These are phyloP conservation scores for Psilocybe cyanescens DNA, from an alignment of 768 basidiomycete genomes.

Conservation along the genomic window DNA sequence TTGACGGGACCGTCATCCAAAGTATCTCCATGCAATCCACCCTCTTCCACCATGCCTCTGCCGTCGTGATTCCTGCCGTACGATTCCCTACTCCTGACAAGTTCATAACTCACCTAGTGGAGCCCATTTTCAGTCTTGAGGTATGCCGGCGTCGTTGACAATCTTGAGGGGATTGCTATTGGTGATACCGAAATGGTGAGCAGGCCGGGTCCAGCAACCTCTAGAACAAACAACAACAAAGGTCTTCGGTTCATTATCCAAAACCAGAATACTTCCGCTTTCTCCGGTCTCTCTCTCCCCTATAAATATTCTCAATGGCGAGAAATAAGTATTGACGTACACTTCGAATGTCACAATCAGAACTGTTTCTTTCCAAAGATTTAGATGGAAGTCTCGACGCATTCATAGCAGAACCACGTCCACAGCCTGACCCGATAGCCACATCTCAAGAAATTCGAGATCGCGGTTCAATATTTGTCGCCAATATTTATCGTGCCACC, in stretches of 20 bases:
- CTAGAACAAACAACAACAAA: conserved; percentile 37
- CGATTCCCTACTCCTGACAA: conserved; percentile 21
- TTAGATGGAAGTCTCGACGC: conserved; percentile 46
- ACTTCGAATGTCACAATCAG: conserved; percentile 19
- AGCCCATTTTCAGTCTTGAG: conserved; percentile 70
- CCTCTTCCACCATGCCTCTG: conserved; percentile 29
- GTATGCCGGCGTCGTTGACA: conserved; percentile 48
- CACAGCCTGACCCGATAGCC: conserved; percentile 47
- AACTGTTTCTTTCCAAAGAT: conserved; percentile 22
- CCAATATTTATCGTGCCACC: conserved; percentile 58
- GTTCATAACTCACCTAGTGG: conserved; percentile 68
- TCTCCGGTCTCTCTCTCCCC: neutral
- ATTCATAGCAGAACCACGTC: conserved; percentile 51
- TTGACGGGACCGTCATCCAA: conserved; percentile 30
- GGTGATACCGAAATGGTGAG: conserved; percentile 29
- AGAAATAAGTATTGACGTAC: neutral
- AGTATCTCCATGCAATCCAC: conserved; percentile 45
- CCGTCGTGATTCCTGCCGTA: conserved; percentile 21
- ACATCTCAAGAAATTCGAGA: conserved; percentile 80
- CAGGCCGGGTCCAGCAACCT: conserved; percentile 26
- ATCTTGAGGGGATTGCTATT: conserved; percentile 41
- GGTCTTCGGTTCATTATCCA: neutral
- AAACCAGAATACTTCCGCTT: conserved; percentile 1
- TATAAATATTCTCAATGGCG: neutral
- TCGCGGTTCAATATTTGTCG: conserved; percentile 74